phyloP scores from a whole-genome alignment of 164 flowering plant genomes.

The Euptelea pleiosperma region DNA sequence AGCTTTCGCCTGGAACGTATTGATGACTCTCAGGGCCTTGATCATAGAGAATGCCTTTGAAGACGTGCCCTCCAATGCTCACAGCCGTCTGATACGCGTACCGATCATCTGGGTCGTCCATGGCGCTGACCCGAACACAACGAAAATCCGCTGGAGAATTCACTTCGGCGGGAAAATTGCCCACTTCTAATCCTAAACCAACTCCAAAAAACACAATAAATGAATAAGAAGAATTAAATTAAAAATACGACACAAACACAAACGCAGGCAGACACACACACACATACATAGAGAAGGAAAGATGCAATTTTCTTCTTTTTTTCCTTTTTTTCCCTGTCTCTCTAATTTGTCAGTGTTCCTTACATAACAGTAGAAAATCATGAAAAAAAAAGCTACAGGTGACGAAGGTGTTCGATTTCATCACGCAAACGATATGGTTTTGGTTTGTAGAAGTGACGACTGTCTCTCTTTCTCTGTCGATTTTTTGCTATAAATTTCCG shows the following conservation, averaged over 20 bases:
- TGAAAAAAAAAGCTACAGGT: constrained; percentile 16
- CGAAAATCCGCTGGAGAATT: constrained; percentile 52
- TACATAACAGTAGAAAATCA: constrained; percentile 30
- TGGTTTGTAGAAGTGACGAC: too few species aligned
- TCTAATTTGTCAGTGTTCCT: constrained; percentile 26
- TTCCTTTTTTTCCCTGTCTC: neutral
- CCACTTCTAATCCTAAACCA: constrained; percentile 60
- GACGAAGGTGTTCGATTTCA: constrained; percentile 18
- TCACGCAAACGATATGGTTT: constrained; percentile 24
- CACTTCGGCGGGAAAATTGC: constrained; percentile 51
- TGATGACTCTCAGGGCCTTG: constrained; percentile 52
- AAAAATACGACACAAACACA: neutral
- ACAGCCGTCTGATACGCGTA: constrained; percentile 68
- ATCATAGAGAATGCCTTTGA: constrained; percentile 69
- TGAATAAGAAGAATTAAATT: neutral
- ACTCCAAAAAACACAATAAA: constrained; percentile 34
- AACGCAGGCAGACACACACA: too few species aligned
- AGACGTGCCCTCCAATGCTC: constrained; percentile 60
- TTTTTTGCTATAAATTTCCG: too few species aligned
- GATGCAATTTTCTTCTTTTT: neutral
- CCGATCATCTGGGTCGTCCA: constrained; percentile 48
- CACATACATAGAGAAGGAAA: too few species aligned
- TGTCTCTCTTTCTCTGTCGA: constrained; percentile 1
- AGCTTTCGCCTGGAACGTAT: constrained; percentile 34
- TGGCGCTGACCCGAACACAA: constrained; percentile 50